Conservation (phyloP, 1,139 yeast species). For the Arxiozyma slooffiae region DNA sequence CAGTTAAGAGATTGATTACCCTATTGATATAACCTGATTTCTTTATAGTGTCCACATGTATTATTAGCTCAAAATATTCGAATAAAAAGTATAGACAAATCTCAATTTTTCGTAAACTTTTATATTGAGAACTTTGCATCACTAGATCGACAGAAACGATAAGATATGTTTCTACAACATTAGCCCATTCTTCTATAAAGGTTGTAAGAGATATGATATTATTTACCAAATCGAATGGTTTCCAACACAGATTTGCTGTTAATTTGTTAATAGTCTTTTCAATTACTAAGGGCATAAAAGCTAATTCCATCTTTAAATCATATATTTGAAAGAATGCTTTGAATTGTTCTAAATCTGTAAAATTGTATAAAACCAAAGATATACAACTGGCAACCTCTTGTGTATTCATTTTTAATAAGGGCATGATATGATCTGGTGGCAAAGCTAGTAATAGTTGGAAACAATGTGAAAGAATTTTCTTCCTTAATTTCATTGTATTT, state of each 20-base stretch:
- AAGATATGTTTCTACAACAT: not conserved
- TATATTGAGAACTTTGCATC: not conserved
- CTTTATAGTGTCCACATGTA: not conserved
- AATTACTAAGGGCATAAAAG: constrained; percentile 17
- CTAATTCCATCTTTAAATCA: constrained; percentile 10
- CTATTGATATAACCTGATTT: not conserved
- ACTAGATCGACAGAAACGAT: not conserved
- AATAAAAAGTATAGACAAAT: constrained; percentile 2
- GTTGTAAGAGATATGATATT: constrained; percentile 1
- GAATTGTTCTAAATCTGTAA: constrained; percentile 16
- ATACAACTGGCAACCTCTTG: constrained; percentile 12
- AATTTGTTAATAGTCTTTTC: constrained; percentile 14
- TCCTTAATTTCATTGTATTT: constrained; percentile 19
- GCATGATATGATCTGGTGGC: constrained; percentile 16
- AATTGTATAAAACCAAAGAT: constrained; percentile 10
- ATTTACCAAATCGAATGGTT: constrained; percentile 3
- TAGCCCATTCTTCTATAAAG: constrained; percentile 1
- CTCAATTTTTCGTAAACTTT: not conserved
- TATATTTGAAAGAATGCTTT: constrained; percentile 17
- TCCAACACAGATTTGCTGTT: not conserved
- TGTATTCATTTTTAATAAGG: constrained; percentile 10
- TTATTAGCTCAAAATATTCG: constrained; percentile 2
- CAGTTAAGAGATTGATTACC: not conserved
- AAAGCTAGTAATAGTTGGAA: constrained; percentile 15
- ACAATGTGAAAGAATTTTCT: constrained; percentile 15